Base-by-base conservation (phyloP, 441 rosid genomes). In the Eutrema salsugineum region DNA sequence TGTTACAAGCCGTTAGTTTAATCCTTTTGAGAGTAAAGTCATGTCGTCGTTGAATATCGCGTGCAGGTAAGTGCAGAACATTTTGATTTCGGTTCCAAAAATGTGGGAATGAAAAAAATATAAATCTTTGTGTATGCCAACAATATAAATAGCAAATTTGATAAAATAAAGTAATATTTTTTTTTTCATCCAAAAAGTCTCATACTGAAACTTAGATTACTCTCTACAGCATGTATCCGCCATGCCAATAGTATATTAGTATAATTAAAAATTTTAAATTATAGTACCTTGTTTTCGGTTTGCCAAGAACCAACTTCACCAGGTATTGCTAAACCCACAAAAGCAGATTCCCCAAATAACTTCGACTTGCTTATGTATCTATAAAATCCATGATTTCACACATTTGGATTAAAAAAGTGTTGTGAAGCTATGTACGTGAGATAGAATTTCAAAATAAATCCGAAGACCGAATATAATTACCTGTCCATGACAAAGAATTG, bases 291-390 rank as follows among this genome's bases (percentile, higher is more conserved):
- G 53, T 82, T 66, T 33, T 91, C 89, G 43, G 72, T 79, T 74
- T 88, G 90, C 93, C 93, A 91, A 17, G 94, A 86, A 71, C 89
- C 88, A 40, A 17, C 80, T 12, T 70, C 20, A 50, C 95, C 95
- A 9, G 88, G 86, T 7, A 46, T 8, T 63, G 89, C 91, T 83
- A 91, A 77, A 8, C 91, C 91, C 49, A 87, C 86, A 75, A 66
- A 83, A 62, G 90, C 95, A 22, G 51, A 64, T 16, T 30, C 9
- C 5, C 82, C 91, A 66, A 55, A 63, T 68, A 67, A 24, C 9
- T 61, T 42, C 2, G 43, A 46, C 17, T 71, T 30, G 33, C 22
- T 63, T 20, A 50, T 44, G 40, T 40, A 77, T 60, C 85, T 80
- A 63, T 65, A 58, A 24, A 11, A 30, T 43, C 14, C n/a, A 50